Percentiles rank a stretch among this genome's conserved stretches.
These are phyloP conservation scores for Starmerella sp. DNA, from an alignment of 805 yeast species.

Conservation along the genomic window DNA sequence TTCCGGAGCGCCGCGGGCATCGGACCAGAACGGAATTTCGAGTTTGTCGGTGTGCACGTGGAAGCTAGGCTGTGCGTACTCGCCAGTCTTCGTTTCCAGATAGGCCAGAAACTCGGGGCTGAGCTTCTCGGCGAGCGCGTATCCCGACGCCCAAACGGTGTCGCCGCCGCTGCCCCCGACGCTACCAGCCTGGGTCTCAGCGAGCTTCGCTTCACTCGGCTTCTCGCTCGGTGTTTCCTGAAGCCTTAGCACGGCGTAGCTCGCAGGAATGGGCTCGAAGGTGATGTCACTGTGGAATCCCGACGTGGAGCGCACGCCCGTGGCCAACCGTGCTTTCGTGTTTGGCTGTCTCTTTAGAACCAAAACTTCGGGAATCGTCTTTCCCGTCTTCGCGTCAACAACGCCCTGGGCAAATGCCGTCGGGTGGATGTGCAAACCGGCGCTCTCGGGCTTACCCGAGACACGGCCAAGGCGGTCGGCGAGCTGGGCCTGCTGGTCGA, in stretches of 20 bases:
- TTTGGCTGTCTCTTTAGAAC: conserved; percentile 2
- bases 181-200: conserved; percentile 6
- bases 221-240: conserved; percentile 32
- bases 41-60: neutral
- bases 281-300: conserved; percentile 44
- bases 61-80: conserved; percentile 8
- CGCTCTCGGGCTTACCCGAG: conserved; percentile 9
- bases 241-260: conserved; percentile 40
- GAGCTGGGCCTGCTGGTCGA: conserved; percentile 20
- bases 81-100: conserved; percentile 34
- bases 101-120: conserved; percentile 38
- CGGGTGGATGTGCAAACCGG: conserved; percentile 14
- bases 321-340: neutral
- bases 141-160: conserved; percentile 41
- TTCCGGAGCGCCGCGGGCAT: conserved; percentile 25
- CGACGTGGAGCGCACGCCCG: neutral
- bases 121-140: conserved; percentile 42
- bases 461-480: conserved; percentile 8
- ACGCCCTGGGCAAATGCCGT: conserved; percentile 10
- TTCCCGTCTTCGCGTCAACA: conserved; percentile 1
- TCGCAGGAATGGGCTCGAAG: conserved; percentile 46
- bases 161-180: conserved; percentile 32
- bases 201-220: conserved; percentile 1
- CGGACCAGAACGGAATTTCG: conserved; percentile 16
- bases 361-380: conserved; percentile 9